phyloP scores from a whole-genome alignment of 2,329 filamentous ascomycete genomes.

The Cytospora paraplurivora region DNA sequence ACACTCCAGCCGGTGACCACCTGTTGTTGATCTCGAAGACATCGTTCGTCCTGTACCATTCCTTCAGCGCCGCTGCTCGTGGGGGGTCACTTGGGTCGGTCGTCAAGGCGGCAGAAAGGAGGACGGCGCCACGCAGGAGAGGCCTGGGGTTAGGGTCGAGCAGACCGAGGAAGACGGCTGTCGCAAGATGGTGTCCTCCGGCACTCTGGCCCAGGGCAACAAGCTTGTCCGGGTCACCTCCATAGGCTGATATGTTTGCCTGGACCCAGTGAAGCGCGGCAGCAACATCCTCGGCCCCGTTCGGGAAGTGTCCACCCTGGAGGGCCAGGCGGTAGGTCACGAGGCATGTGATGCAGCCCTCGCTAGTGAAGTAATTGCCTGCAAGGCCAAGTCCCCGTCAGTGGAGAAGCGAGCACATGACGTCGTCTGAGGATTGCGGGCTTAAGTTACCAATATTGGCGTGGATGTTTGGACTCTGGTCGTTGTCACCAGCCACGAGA shows the following conservation, averaged over 20 bases:
- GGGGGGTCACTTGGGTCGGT: background rate
- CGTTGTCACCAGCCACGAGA: conserved; percentile 30
- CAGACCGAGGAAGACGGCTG: conserved; percentile 25
- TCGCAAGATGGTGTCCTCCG: conserved; percentile 29
- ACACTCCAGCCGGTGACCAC: conserved; percentile 19
- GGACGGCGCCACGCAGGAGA: conserved; percentile 24
- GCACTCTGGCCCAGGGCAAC: conserved; percentile 31
- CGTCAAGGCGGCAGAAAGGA: conserved; percentile 27
- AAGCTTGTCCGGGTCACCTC: conserved; percentile 29
- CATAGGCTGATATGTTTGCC: conserved; percentile 30
- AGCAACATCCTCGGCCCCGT: conserved; percentile 29
- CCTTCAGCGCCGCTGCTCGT: conserved; percentile 3
- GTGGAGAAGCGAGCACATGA: background rate
- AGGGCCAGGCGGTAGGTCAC: conserved; percentile 32
- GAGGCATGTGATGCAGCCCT: conserved; percentile 34
- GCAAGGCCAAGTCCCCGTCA: background rate
- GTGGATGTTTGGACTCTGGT: conserved; percentile 27
- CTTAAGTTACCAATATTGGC: conserved; percentile 24
- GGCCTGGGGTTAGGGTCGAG: conserved; percentile 22
- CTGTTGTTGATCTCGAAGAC: conserved; percentile 20
- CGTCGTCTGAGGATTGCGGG: background rate
- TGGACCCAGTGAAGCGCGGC: conserved; percentile 30
- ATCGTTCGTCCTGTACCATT: conserved; percentile 22
- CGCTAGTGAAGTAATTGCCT: conserved; percentile 33
- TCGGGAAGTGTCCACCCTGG: conserved; percentile 29